phyloP scores from a whole-genome alignment of 306 rosid species.

The Prinsepia uniflora region DNA sequence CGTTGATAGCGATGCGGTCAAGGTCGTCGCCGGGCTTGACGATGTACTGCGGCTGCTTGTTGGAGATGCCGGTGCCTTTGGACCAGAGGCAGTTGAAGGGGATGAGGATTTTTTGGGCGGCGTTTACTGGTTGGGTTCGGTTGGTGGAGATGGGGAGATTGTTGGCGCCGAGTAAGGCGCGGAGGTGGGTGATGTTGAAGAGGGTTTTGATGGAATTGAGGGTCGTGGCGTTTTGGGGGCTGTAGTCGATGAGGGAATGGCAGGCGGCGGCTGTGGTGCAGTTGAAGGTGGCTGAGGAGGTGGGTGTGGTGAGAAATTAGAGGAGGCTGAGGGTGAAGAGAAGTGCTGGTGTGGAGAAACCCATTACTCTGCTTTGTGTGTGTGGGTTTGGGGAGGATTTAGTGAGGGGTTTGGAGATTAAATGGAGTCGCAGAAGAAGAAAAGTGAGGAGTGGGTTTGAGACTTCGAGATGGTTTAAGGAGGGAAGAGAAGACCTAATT shows the following conservation, averaged over 20 bases:
- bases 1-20: conserved; percentile 36
- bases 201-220: conserved; percentile 42
- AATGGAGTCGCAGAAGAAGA: background rate
- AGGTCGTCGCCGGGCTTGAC: conserved; percentile 39
- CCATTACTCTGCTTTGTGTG: background rate
- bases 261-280: conserved; percentile 46
- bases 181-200: conserved; percentile 54
- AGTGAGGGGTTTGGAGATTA: background rate
- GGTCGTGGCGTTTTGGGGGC: conserved; percentile 39
- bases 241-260: conserved; percentile 41
- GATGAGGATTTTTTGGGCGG: conserved; percentile 25
- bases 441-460: background rate
- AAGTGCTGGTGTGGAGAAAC: conserved; percentile 18
- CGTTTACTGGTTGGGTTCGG: background rate
- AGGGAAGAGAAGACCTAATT: too few species aligned
- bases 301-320: conserved; percentile 8
- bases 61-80: conserved; percentile 46
- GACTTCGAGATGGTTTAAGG: background rate
- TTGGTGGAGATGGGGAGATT: conserved; percentile 27
- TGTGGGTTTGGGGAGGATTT: background rate
- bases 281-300: conserved; percentile 41
- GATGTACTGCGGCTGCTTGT: conserved; percentile 39
- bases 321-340: conserved; percentile 18
- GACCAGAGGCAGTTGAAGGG: conserved; percentile 63
- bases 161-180: conserved; percentile 60